Evolutionary conservation across 1,139 yeast species (phyloP), one percentile per base, ranked within the genome.

Genomic region (Schizosaccharomyces versatilis): DNA sequence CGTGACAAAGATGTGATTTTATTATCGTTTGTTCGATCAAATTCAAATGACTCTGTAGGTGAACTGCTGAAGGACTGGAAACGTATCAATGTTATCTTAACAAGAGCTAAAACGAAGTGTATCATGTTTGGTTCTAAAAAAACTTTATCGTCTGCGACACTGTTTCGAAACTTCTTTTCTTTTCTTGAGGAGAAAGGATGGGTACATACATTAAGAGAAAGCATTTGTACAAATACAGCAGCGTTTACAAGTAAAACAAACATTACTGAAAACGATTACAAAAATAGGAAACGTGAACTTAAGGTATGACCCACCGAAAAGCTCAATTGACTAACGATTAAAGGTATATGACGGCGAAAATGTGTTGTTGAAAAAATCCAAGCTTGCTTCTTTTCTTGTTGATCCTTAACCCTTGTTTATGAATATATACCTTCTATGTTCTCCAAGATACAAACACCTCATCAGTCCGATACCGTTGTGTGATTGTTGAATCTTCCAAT

Each of bases 1-100:
- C 74, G 96, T 56, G 99, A 93, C 65, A 90, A 86, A 65, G 93
- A 86, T 54, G 81, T 95, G 62, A 79, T 93, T 12, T 77, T 93
- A 1, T 78, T 93, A 6, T 86, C 97, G 0, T 69, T 90, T 60
- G 97, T 88, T 3, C 72, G 95, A 51, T 81, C 95, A 1, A 90
- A 88, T 64, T 69, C 71, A 1, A 75, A 76, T n/a, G 71, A 73
- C 12, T 51, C 39, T 7, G 54, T 53, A 12, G 97, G 98, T 0
- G 84, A 83, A 47, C 70, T 90, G 54, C 69, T 90, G 47, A 78
- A 76, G 59, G 98, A 90, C 62, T 82, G 96, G 90, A 73, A 97
- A 60, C 74, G 98, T 59, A 75, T 93, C 54, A 90, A 90, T 67
- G 98, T 93, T 44, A 94, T 97, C 0, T 79, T 93, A 62, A 90